Conservation (phyloP, 257 asterid species). For the Solanum virginianum region DNA sequence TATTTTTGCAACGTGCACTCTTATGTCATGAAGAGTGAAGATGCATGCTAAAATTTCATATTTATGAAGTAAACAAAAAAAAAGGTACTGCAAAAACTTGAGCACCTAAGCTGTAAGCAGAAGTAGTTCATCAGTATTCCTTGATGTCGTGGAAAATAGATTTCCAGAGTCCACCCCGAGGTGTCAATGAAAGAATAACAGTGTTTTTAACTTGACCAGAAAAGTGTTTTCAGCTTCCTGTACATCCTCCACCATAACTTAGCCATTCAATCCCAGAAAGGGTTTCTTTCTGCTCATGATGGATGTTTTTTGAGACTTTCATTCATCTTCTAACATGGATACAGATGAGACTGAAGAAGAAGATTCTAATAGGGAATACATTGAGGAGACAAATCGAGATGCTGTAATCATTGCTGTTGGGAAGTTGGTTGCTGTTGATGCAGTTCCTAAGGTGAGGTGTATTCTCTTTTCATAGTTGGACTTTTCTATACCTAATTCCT, state of each 20-base stretch:
- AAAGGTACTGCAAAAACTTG: not conserved
- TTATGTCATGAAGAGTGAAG: not conserved
- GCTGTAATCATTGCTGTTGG: constrained; percentile 66
- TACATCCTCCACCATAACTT: not conserved
- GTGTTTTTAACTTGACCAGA: not conserved
- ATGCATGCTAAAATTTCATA: not conserved
- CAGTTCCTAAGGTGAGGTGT: constrained; percentile 62
- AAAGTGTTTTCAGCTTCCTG: not conserved
- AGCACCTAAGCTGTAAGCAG: not conserved
- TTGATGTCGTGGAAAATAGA: not conserved
- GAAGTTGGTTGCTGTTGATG: constrained; percentile 62
- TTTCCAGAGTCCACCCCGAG: not conserved
- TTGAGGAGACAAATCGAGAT: constrained; percentile 83
- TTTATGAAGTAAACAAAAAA: not conserved
- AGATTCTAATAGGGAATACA: constrained; percentile 65
- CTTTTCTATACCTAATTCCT: not conserved
- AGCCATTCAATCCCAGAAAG: not conserved
- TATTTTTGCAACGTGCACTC: not conserved
- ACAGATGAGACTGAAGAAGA: constrained; percentile 80
- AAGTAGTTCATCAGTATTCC: not conserved
- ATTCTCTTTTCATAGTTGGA: not conserved
- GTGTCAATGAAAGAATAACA: not conserved
- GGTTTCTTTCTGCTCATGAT: not conserved
- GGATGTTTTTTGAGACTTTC: constrained; percentile 1
- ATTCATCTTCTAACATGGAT: constrained; percentile 2